A percentile compares a stretch with the other conserved stretches of the same genome.
phyloP scores from a whole-genome alignment of 2,329 filamentous ascomycete species.

The Fusarium humuli region DNA sequence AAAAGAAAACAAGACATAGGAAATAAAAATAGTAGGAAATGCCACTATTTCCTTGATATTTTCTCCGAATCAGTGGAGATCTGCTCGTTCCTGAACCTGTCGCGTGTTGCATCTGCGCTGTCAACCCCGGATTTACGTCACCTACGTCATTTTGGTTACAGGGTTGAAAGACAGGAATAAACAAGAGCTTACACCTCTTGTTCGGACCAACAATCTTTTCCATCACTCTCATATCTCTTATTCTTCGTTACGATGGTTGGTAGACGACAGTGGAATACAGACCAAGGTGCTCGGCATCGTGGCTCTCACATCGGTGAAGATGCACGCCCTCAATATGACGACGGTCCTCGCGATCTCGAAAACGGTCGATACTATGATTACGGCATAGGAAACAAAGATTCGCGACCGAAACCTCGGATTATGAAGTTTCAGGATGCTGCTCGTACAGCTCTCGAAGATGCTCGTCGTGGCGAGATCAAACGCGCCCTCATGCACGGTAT shows the following conservation, averaged over 20 bases:
- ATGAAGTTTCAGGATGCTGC: conserved; percentile 56
- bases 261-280: conserved; percentile 29
- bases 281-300: conserved; percentile 16
- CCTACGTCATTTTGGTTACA: conserved; percentile 31
- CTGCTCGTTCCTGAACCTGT: conserved; percentile 21
- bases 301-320: conserved; percentile 22
- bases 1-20: conserved; percentile 1
- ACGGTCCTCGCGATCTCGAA: conserved; percentile 42
- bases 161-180: conserved; percentile 16
- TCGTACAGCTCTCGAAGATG: conserved; percentile 47
- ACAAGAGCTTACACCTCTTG: conserved; percentile 14
- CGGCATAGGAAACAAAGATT: neutral
- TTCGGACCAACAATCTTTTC: neutral
- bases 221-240: neutral
- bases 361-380: conserved; percentile 24
- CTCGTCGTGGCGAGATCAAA: conserved; percentile 49
- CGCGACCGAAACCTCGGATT: conserved; percentile 34
- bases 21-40: conserved; percentile 15
- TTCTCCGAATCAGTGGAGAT: conserved; percentile 21
- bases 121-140: conserved; percentile 35
- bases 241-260: conserved; percentile 34
- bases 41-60: conserved; percentile 28
- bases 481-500: conserved; percentile 48
- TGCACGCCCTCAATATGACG: conserved; percentile 9
- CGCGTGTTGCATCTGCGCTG: conserved; percentile 13